Evolutionary conservation across 495 filamentous ascomycete genomes (phyloP).

Genomic region (Aspergillus taichungensis): DNA sequence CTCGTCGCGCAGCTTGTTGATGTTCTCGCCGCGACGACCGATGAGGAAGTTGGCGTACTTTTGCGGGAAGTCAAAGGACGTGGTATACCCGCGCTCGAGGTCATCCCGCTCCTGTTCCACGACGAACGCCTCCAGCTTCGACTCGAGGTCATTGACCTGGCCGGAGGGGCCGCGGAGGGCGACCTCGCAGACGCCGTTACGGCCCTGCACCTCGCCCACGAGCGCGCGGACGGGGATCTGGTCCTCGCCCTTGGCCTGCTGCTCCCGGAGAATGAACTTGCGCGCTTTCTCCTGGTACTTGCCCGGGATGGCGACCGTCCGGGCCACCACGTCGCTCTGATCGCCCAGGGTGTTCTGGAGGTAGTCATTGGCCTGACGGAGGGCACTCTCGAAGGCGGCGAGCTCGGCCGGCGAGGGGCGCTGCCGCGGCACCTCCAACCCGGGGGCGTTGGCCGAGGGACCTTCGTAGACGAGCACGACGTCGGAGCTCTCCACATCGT

Average conservation of each 20-base stretch:
- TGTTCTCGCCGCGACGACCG: slow-evolving; percentile 84
- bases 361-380: slow-evolving; percentile 64
- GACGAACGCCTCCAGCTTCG: slow-evolving; percentile 67
- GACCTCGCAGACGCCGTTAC: slow-evolving; percentile 42
- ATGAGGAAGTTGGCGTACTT: slow-evolving; percentile 92
- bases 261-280: slow-evolving; percentile 68
- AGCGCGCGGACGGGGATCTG: slow-evolving; percentile 66
- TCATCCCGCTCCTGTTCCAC: slow-evolving; percentile 79
- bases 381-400: slow-evolving; percentile 54
- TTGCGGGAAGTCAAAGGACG: slow-evolving; percentile 84
- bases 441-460: slow-evolving; percentile 38
- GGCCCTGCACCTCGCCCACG: slow-evolving; percentile 32
- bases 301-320: slow-evolving; percentile 56
- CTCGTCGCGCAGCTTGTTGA: slow-evolving; percentile 89
- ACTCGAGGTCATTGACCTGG: slow-evolving; percentile 58
- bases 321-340: slow-evolving; percentile 59
- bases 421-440: slow-evolving; percentile 60
- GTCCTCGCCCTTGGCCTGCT: slow-evolving; percentile 53
- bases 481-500: slow-evolving; percentile 51
- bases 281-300: slow-evolving; percentile 78
- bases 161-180: slow-evolving; percentile 67
- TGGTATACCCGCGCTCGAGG: slow-evolving; percentile 74
- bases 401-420: slow-evolving; percentile 52
- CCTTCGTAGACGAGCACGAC: slow-evolving; percentile 83
- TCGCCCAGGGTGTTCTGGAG: slow-evolving; percentile 60